Evolutionary conservation across 306 rosid species (phyloP).

Genomic region (Pyrus communis): DNA sequence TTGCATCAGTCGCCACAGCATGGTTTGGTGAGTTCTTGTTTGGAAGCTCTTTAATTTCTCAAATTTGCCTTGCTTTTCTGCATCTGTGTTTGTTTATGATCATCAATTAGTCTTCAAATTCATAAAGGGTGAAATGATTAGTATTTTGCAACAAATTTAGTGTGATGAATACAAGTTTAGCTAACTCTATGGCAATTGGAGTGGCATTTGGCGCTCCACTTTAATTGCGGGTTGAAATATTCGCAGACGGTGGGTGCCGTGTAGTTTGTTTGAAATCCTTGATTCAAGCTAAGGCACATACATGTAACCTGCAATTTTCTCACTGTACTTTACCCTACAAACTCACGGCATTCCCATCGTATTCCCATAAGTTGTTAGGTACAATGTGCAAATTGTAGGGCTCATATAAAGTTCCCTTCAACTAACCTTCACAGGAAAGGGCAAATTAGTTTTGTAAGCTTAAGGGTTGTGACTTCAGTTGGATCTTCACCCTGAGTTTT

Average conservation of each 20-base stretch:
- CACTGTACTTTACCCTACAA: background rate
- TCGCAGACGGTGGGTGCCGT: background rate
- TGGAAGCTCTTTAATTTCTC: background rate
- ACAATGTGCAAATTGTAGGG: background rate
- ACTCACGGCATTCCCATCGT: background rate
- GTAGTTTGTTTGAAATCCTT: background rate
- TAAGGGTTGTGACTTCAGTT: too few species aligned
- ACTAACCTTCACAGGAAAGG: background rate
- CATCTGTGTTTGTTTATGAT: background rate
- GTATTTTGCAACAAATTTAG: background rate
- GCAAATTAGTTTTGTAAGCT: background rate
- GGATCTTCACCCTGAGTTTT: background rate
- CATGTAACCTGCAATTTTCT: background rate
- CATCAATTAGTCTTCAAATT: background rate
- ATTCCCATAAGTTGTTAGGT: background rate
- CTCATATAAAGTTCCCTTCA: background rate
- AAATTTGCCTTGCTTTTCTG: background rate
- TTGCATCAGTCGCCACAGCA: constrained; percentile 88
- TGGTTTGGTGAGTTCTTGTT: constrained; percentile 48
- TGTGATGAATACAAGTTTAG: background rate
- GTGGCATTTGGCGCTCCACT: background rate
- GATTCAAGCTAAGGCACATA: background rate
- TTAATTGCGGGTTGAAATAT: background rate
- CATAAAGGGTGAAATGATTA: background rate
- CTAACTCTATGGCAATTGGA: background rate